Evolutionary conservation across 495 filamentous ascomycete genomes (phyloP), one percentile per base, ranked within the genome.

Genomic region (Penicillium arizonense): DNA sequence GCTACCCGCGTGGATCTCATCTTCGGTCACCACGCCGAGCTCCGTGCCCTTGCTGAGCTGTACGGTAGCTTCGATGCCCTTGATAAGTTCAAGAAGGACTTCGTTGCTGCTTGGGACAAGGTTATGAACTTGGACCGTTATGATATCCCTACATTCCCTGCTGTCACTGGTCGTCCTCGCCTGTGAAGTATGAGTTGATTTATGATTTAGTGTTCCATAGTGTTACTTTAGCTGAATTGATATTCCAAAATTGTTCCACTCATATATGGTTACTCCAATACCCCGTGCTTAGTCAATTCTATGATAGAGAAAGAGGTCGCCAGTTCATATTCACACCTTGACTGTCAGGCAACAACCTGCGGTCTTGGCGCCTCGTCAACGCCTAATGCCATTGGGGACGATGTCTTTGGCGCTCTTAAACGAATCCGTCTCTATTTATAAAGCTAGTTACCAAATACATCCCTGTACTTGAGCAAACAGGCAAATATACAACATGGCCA

Each of bases 71-170:
- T 64, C 0, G 81, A 80, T 56, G 76, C 69, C 7, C 52, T 80
- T 62, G 76, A 78, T 14, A 85, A 84, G 76, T 82, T 89, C 36
- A 77, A 82, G 39, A 81, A 80, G 65, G 86, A 89, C 70, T 89
- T 89, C 56, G 78, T 88, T 1, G 75, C 74, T 14, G 84, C 81
- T 18, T 89, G 86, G 86, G 68, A 75, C 52, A 89, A 89, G 81
- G 82, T 88, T 2, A 82, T 83, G 79, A 83, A 86, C 59, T 62
- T 87, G 59, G 86, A 88, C 56, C 81, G 86, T 12, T 89, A 80
- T 57, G 85, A 88, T 60, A 44, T 85, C 49, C 32, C 45, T 18
- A 58, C 53, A 20, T 52, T 54, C 34, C 45, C 53, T 14, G 45
- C 18, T 30, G 28, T 30, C 28, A 52, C 48, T 28, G 56, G 61